These are phyloP conservation scores for Nannochloropsis oceanica DNA, from an alignment of 108 stramenopile species.

Conservation along the genomic window DNA sequence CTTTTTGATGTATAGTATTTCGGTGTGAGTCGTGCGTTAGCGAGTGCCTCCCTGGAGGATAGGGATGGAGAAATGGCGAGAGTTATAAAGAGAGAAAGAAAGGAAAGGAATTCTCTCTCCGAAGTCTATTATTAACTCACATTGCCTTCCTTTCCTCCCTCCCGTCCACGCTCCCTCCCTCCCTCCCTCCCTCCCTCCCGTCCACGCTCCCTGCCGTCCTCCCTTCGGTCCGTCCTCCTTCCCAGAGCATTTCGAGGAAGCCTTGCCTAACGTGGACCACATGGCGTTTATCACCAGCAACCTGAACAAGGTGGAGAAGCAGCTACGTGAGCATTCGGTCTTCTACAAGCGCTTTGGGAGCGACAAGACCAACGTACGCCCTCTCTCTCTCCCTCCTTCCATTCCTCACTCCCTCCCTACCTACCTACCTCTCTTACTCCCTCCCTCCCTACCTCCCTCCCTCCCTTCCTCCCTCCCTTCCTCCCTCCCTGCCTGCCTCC, in stretches of 20 bases:
- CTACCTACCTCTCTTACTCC: too few species aligned
- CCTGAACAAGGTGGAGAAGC: background rate
- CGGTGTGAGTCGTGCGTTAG: too few species aligned
- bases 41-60: too few species aligned
- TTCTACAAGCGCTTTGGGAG: background rate
- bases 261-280: slow-evolving; percentile 8
- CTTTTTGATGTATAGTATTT: too few species aligned
- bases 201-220: background rate
- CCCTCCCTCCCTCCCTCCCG: background rate
- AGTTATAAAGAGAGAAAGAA: too few species aligned
- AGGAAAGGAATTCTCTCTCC: too few species aligned
- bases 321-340: background rate
- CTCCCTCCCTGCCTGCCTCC: too few species aligned
- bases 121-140: too few species aligned
- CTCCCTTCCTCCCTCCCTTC: too few species aligned
- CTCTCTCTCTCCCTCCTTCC: background rate
- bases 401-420: background rate
- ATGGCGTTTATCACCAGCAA: slow-evolving; percentile 13
- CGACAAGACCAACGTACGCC: background rate
- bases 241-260: background rate
- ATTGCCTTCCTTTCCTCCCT: background rate
- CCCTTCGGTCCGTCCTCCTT: too few species aligned
- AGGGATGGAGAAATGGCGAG: too few species aligned
- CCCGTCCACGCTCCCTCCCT: background rate
- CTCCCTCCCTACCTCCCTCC: too few species aligned